phyloP scores from a whole-genome alignment of 257 asterid genomes.

The Knoxia roxburghii region DNA sequence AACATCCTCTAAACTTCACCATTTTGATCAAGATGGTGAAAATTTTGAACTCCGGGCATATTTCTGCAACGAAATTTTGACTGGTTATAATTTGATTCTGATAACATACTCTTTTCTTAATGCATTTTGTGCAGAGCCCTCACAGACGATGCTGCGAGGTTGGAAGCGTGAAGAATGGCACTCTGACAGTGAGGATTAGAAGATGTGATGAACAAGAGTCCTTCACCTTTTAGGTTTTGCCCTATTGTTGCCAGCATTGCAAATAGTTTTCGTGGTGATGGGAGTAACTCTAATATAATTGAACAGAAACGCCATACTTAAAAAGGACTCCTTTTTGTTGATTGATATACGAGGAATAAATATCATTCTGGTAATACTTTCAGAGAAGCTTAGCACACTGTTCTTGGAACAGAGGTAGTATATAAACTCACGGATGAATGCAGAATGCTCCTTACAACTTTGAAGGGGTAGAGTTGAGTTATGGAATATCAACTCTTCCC shows the following conservation, averaged over 20 bases:
- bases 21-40: not conserved
- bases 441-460: too few relatives aligned
- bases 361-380: too few relatives aligned
- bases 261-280: too few relatives aligned
- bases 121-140: constrained; percentile 41
- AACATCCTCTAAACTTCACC: not conserved
- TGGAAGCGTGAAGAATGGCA: constrained; percentile 24
- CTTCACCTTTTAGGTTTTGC: constrained; percentile 29
- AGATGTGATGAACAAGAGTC: constrained; percentile 54
- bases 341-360: too few relatives aligned
- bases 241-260: not conserved
- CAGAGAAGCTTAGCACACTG: too few relatives aligned
- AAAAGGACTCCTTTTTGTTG: too few relatives aligned
- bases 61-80: not conserved
- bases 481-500: not conserved
- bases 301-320: too few relatives aligned
- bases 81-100: not conserved
- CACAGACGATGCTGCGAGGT: constrained; percentile 70
- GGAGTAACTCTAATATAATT: too few relatives aligned
- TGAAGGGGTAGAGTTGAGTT: too few relatives aligned
- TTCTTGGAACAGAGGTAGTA: too few relatives aligned
- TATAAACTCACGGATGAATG: too few relatives aligned
- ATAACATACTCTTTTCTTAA: not conserved
- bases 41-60: not conserved
- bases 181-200: constrained; percentile 48